Percentiles rank a stretch among this genome's conserved stretches.
Evolutionary conservation across 352 stramenopile species (phyloP).

Genomic region (Globisporangium lucens): DNA sequence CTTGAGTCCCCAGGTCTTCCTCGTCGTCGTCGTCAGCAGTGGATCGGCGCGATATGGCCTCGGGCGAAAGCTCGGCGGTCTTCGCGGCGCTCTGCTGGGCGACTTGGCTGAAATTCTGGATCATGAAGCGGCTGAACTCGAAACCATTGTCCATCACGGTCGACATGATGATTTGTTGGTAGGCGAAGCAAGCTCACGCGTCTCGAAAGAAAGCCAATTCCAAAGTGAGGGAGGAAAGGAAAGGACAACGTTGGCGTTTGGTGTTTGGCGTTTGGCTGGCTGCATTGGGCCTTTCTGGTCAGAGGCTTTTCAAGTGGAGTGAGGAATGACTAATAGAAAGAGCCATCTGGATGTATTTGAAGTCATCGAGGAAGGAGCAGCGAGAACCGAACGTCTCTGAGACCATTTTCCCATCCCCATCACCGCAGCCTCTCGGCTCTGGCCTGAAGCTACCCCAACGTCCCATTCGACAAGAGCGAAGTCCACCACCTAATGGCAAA

Average conservation of each 20-base stretch:
- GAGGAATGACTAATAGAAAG: not conserved
- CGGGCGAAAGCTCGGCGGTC: not conserved
- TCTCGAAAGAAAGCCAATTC: constrained; percentile 13
- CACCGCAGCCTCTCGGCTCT: not conserved
- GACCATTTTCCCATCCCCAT: not conserved
- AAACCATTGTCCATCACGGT: constrained; percentile 10
- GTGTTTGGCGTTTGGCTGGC: not conserved
- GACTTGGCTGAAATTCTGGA: constrained; percentile 11
- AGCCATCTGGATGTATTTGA: not conserved
- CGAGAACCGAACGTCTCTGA: constrained; percentile 20
- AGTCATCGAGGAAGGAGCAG: not conserved
- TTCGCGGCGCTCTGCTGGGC: not conserved
- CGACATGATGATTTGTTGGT: constrained; percentile 5
- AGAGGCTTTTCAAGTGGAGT: not conserved
- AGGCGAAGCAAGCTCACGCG: no score
- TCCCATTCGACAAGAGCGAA: not conserved
- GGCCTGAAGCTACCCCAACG: no score
- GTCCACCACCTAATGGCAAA: not conserved
- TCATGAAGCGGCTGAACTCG: constrained; percentile 16
- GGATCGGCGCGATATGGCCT: constrained; percentile 15
- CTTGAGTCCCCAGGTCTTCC: not conserved
- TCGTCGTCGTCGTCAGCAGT: constrained; percentile 13
- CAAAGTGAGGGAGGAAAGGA: constrained; percentile 9
- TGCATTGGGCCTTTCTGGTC: not conserved
- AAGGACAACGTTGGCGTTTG: not conserved